Percentiles rank a stretch among this genome's conserved stretches.
Evolutionary conservation across 768 basidiomycete species (phyloP).

Genomic region (Sarcomyxa edulis): DNA sequence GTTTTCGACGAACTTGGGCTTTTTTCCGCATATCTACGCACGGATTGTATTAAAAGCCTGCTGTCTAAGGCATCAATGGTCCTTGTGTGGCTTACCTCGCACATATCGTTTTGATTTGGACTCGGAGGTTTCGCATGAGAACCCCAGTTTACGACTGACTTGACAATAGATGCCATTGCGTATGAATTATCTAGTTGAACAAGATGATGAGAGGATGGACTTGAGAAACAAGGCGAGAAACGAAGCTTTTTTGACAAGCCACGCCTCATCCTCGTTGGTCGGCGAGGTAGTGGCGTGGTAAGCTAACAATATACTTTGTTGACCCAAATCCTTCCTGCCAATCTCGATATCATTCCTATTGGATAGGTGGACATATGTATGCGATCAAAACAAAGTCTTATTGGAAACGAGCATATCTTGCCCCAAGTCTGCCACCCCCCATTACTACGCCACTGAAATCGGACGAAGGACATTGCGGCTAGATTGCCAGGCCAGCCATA

Average conservation of each 20-base stretch:
- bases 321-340: no score
- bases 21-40: conserved; percentile 49
- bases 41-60: neutral
- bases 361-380: no score
- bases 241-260: no score
- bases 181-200: no score
- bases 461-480: conserved; percentile 26
- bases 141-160: conserved; percentile 36
- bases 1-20: conserved; percentile 59
- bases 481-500: conserved; percentile 52
- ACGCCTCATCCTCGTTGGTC: no score
- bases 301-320: no score
- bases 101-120: conserved; percentile 34
- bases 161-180: conserved; percentile 36
- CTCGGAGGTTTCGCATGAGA: conserved; percentile 21
- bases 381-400: no score
- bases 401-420: no score
- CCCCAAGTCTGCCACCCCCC: no score
- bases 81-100: conserved; percentile 30
- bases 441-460: no score
- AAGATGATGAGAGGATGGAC: conserved; percentile 7
- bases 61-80: neutral
- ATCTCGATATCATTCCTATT: no score
- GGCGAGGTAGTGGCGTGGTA: no score
- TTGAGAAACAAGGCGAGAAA: conserved; percentile 3